Percentiles rank a stretch among this genome's conserved stretches.
Conservation (phyloP, 495 filamentous ascomycete species). For the Neurospora sp. region DNA sequence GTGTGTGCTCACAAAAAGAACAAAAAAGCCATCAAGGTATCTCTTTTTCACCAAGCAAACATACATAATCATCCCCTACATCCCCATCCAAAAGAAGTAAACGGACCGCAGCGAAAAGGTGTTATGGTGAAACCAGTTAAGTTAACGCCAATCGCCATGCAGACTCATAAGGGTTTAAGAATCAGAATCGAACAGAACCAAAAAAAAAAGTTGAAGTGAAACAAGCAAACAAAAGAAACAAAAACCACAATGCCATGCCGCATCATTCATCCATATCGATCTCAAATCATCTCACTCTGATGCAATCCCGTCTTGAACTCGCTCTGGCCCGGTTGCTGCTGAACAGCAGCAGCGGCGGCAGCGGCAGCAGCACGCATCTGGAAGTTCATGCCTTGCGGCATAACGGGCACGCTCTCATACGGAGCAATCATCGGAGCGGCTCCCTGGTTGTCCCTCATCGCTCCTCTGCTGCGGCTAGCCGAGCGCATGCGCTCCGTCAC, state of each 20-base stretch:
- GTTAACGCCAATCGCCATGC: constrained; percentile 15
- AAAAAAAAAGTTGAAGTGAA: constrained; percentile 6
- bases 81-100: constrained; percentile 15
- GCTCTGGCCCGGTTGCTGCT: constrained; percentile 18
- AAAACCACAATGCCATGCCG: not conserved
- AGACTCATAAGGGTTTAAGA: constrained; percentile 1
- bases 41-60: not conserved
- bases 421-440: constrained; percentile 37
- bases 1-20: not conserved
- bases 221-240: not conserved
- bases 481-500: constrained; percentile 60
- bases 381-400: constrained; percentile 3
- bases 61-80: not conserved
- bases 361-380: constrained; percentile 12
- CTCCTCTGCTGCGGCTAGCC: constrained; percentile 40
- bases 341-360: constrained; percentile 14
- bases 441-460: constrained; percentile 15
- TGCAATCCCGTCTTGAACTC: constrained; percentile 35
- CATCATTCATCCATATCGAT: not conserved
- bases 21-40: not conserved
- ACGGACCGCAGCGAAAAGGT: constrained; percentile 14
- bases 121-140: constrained; percentile 12
- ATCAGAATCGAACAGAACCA: constrained; percentile 11
- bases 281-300: constrained; percentile 37
- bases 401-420: constrained; percentile 47